Conservation (phyloP, 2,329 filamentous ascomycete genomes). For the Penicillium sp. region DNA sequence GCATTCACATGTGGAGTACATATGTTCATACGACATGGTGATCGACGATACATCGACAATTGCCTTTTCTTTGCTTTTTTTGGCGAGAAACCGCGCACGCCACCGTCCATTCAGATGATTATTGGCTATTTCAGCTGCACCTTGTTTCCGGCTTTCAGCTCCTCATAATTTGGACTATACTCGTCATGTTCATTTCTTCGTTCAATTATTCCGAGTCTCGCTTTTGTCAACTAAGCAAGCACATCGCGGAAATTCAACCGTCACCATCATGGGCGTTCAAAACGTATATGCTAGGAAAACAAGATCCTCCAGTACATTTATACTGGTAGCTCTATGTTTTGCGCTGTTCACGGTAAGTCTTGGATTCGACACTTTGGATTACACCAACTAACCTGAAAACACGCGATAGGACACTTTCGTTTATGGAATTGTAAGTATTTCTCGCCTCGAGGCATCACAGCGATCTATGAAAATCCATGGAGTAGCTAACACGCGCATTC, state of each 20-base stretch:
- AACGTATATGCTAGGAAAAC: not conserved
- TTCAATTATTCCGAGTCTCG: not conserved
- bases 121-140: not conserved
- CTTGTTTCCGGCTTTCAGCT: not conserved
- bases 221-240: not conserved
- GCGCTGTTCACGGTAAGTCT: not conserved
- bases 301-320: not conserved
- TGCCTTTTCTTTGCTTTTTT: not conserved
- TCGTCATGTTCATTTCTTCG: not conserved
- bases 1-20: not conserved
- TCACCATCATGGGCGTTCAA: not conserved
- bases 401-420: not conserved
- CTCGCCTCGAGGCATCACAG: not conserved
- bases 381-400: not conserved
- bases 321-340: not conserved
- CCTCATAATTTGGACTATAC: not conserved
- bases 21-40: not conserved
- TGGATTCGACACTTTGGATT: not conserved
- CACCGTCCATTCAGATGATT: not conserved
- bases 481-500: too few species aligned
- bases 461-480: not conserved
- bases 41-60: not conserved
- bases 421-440: not conserved
- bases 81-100: not conserved
- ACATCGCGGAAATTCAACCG: not conserved